Evolutionary conservation across 306 rosid genomes (phyloP).

Genomic region (Cicer arietinum): DNA sequence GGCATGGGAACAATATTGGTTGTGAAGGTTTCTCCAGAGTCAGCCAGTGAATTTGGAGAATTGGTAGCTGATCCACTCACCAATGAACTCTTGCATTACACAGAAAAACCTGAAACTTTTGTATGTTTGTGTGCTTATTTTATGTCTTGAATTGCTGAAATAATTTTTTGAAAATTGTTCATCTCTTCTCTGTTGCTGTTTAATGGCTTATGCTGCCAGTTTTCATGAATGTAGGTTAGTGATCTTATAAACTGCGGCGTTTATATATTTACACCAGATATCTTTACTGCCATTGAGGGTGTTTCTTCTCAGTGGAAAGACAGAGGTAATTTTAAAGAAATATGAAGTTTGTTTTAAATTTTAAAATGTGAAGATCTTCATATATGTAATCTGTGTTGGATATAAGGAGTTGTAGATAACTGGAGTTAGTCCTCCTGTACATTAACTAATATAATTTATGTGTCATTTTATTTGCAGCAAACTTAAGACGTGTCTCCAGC

Average conservation of each 20-base stretch:
- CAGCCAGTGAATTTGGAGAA: constrained; percentile 88
- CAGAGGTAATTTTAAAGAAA: constrained; percentile 59
- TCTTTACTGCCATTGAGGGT: constrained; percentile 77
- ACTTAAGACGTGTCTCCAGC: constrained; percentile 89
- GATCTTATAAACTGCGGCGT: constrained; percentile 92
- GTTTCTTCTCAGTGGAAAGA: constrained; percentile 83
- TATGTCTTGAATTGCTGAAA: constrained; percentile 26
- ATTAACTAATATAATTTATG: constrained; percentile 9
- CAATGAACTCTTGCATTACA: constrained; percentile 91
- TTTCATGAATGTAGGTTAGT: constrained; percentile 75
- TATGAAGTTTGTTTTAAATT: not conserved
- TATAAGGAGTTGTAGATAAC: constrained; percentile 18
- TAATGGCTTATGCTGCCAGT: constrained; percentile 24
- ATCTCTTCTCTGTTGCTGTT: not conserved
- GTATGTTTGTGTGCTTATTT: constrained; percentile 55
- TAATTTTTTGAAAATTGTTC: constrained; percentile 36
- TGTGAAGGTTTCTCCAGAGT: constrained; percentile 90
- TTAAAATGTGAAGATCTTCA: constrained; percentile 27
- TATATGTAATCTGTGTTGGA: constrained; percentile 10
- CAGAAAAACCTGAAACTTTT: constrained; percentile 96
- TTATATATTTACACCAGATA: constrained; percentile 82
- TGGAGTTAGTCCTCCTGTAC: not conserved
- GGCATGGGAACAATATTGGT: constrained; percentile 96
- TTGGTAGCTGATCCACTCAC: constrained; percentile 88
- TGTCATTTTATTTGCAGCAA: constrained; percentile 64